These are phyloP conservation scores for Candida vaughaniae DNA, from an alignment of 805 yeast species.

Conservation along the genomic window DNA sequence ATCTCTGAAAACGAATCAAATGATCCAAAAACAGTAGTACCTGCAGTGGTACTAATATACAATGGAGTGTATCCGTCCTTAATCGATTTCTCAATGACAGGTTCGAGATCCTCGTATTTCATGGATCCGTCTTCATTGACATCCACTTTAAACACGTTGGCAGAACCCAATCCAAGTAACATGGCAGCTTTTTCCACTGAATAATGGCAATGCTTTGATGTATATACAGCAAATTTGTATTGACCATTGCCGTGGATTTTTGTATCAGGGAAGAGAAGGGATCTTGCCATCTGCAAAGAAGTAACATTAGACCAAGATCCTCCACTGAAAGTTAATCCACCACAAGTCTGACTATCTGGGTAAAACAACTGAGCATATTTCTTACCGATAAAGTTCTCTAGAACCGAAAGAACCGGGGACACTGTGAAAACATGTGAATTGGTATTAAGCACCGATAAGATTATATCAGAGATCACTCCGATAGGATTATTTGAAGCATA, in stretches of 20 bases:
- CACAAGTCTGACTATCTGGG: conserved; percentile 44
- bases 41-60: conserved; percentile 81
- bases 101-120: conserved; percentile 48
- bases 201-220: conserved; percentile 74
- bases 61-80: conserved; percentile 66
- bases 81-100: conserved; percentile 42
- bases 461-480: conserved; percentile 71
- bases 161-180: conserved; percentile 66
- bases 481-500: conserved; percentile 86
- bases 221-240: conserved; percentile 63
- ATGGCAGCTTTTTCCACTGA: conserved; percentile 82
- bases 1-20: conserved; percentile 67
- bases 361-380: conserved; percentile 69
- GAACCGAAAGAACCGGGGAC: conserved; percentile 73
- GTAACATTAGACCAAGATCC: conserved; percentile 88
- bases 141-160: conserved; percentile 60
- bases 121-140: conserved; percentile 58
- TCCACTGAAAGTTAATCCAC: conserved; percentile 84
- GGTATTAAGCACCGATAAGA: conserved; percentile 70
- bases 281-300: conserved; percentile 71
- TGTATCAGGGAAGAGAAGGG: conserved; percentile 65
- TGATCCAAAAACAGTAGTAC: conserved; percentile 85
- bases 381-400: conserved; percentile 66
- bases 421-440: conserved; percentile 86
- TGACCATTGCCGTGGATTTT: conserved; percentile 54